Base-by-base conservation (phyloP, 2,329 filamentous ascomycete genomes). In the Fusarium oxysporum region DNA sequence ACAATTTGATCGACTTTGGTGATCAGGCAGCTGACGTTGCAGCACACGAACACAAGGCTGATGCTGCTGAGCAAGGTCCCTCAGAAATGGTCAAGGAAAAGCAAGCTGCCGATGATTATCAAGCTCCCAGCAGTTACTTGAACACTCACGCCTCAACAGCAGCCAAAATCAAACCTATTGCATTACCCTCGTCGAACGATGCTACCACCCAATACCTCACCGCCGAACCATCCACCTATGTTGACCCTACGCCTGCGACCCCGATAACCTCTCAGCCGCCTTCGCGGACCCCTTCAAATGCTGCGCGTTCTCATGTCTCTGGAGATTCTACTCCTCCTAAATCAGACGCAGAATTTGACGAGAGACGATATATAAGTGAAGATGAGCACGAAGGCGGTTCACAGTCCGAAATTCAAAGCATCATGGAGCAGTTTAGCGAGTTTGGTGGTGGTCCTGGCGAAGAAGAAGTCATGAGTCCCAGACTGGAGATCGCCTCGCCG, bases 391-490 rank as follows among this genome's bases (percentile, higher is more conserved):
- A 95, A 53, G 89, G 89, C 56, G 90, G 90, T 57, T 94, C 93
- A 3, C 90, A 90, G 66, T 92, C 92, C 10, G 96, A 99, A 83
- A 98, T 99, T 68, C 94, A 98, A 82, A 97, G 89, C 80, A 98
- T 99, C 80, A 98, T 99, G 94, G 94, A 94, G 71, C 96, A 98
- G 82, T 98, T 98, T 77, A 92, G 92, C 75, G 91, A 93, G 78
- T 90, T 90, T 56, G 90, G 90, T 33, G 90, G 91, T 57, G 93
- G 91, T 0, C 92, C 91, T 4, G 92, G 88, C 9, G 90, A 89
- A 69, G 92, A 96, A 56, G 94, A 97, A 81, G 94, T 97, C 79
- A 97, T 97, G 94, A 97, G 95, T 70, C 95, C 95, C 9, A 89
- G 94, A 35, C 82, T 97, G 47, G 95, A 96, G 81, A 88, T 96